Evolutionary conservation across 31 red algal genomes (phyloP), one percentile per base, ranked within the genome.

Genomic region (Pterothamnion heteromorphum): DNA sequence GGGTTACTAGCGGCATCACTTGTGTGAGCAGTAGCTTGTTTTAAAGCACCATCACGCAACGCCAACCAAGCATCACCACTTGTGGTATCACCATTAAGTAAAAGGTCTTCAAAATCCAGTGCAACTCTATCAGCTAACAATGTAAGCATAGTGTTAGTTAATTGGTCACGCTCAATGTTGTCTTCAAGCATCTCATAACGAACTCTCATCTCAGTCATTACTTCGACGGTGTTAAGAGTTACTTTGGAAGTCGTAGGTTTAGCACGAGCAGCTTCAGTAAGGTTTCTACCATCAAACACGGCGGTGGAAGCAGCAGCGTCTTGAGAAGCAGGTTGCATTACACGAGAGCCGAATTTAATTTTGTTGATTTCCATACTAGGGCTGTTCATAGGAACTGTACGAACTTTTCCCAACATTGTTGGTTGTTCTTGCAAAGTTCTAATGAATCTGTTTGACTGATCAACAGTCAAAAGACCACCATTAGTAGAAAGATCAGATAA

Each of bases 131-230:
- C 31, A 32, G 72, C 72, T 28, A 78, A 32, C 72, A 78, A 32
- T 28, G 72, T 33, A 28, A 78, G 28, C 28, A 78, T 33, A 33
- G 72, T 78, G 28, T 78, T 28, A 28, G 26, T 28, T 28, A 78
- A 78, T 28, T 78, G 26, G 72, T 33, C 72, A 28, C 72, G 72
- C 72, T 78, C 72, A 78, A 78, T 78, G 72, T 78, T 78, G 72
- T 78, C 72, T 33, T 78, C 72, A 78, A 78, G 72, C 28, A 78
- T 78, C 31, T 78, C 72, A 78, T 78, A 78, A 78, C 28, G 72
- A 28, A 78, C 28, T 28, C 31, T 32, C 28, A 78, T 33, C 26
- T 32, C 72, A 28, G 72, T 33, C 31, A 32, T 78, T 28, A 78
- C 72, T 33, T 28, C 28, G 28, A 32, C 31, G 72, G 72, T 78